These are phyloP conservation scores for Venturia pyrina DNA, from an alignment of 2,329 filamentous ascomycete genomes.

Conservation along the genomic window DNA sequence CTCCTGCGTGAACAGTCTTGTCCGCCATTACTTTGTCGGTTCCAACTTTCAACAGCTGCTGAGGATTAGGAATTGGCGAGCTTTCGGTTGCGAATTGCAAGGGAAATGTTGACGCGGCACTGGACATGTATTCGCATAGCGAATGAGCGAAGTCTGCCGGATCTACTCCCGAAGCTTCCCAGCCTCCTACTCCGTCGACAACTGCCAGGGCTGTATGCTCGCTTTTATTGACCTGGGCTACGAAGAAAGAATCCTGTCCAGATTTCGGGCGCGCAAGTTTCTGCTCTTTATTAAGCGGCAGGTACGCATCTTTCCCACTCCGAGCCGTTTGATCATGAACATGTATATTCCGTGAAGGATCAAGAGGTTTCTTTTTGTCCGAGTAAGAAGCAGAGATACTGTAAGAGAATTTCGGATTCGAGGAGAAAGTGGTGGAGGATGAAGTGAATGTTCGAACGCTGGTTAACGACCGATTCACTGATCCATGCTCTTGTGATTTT, in stretches of 20 bases:
- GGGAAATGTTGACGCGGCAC: slow-evolving; percentile 53
- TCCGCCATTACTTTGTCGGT: slow-evolving; percentile 77
- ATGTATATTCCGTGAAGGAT: slow-evolving; percentile 27
- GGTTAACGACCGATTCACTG: not conserved
- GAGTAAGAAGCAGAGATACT: slow-evolving; percentile 32
- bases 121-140: slow-evolving; percentile 86
- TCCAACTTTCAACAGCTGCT: slow-evolving; percentile 66
- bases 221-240: slow-evolving; percentile 53
- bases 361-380: slow-evolving; percentile 28
- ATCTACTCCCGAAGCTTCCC: slow-evolving; percentile 86
- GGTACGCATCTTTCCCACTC: not conserved
- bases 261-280: slow-evolving; percentile 60
- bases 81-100: slow-evolving; percentile 20
- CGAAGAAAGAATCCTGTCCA: slow-evolving; percentile 95
- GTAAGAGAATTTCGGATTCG: slow-evolving; percentile 22
- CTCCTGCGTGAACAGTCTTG: slow-evolving; percentile 63
- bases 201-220: slow-evolving; percentile 74
- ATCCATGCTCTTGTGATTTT: not conserved
- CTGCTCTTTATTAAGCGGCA: slow-evolving; percentile 27
- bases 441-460: slow-evolving; percentile 9
- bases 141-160: slow-evolving; percentile 92
- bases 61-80: slow-evolving; percentile 45
- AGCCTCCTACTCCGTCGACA: slow-evolving; percentile 91
- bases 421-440: not conserved
- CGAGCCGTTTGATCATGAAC: slow-evolving; percentile 18